Percentiles rank a stretch among this genome's conserved stretches.
Conservation (phyloP, 805 yeast genomes). For the Ogataea ganodermae region DNA sequence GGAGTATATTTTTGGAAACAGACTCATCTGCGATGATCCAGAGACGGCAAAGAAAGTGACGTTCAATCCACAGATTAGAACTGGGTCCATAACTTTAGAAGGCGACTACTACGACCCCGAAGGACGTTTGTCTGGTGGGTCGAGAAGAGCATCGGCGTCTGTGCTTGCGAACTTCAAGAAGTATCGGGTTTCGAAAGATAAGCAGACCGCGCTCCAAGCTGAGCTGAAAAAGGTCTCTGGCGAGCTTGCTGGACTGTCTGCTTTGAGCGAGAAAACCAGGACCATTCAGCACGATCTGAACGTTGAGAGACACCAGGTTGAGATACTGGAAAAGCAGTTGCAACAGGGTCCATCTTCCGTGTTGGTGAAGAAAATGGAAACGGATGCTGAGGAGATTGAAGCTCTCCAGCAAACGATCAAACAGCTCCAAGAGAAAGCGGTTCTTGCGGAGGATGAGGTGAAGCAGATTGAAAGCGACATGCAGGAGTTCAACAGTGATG, state of each 20-base stretch:
- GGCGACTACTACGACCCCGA: constrained; percentile 97
- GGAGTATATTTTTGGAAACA: constrained; percentile 87
- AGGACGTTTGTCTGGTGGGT: constrained; percentile 96
- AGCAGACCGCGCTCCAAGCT: constrained; percentile 40
- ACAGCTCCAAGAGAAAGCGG: constrained; percentile 36
- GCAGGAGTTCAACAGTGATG: constrained; percentile 75
- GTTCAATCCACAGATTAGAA: constrained; percentile 75
- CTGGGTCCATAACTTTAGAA: constrained; percentile 83
- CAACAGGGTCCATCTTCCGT: constrained; percentile 57
- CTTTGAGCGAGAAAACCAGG: constrained; percentile 50
- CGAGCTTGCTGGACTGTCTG: constrained; percentile 45
- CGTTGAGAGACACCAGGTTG: constrained; percentile 59
- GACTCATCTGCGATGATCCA: constrained; percentile 86
- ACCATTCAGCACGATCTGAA: constrained; percentile 59
- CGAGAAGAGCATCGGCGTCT: constrained; percentile 61
- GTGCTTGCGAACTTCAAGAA: constrained; percentile 66
- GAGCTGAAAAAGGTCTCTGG: constrained; percentile 43
- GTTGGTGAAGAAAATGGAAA: constrained; percentile 51
- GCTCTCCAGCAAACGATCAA: constrained; percentile 41
- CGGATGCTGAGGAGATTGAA: constrained; percentile 47
- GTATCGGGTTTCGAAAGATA: constrained; percentile 45
- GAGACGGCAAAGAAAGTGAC: constrained; percentile 88
- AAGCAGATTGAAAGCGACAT: constrained; percentile 68
- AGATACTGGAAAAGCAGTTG: constrained; percentile 54
- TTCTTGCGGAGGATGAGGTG: constrained; percentile 46